These are phyloP conservation scores for Suhomyces faveliae DNA, from an alignment of 805 yeast species.

Conservation along the genomic window DNA sequence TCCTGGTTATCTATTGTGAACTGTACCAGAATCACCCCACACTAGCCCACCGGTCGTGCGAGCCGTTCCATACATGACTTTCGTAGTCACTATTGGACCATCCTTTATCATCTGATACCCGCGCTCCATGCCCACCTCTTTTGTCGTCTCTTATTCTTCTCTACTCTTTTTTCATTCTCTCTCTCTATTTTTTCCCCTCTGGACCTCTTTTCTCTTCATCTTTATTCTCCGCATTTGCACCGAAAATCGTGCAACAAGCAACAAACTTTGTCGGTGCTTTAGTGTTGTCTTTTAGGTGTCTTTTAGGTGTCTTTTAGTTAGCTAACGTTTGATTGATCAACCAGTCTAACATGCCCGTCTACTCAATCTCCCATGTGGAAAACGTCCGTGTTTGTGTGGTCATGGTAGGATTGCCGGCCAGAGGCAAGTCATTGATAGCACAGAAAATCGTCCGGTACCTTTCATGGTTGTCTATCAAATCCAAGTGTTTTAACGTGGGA, in stretches of 20 bases:
- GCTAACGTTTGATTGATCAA: too few species aligned
- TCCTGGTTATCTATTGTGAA: too few species aligned
- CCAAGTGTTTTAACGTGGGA: slow-evolving; percentile 89
- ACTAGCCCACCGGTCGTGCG: too few species aligned
- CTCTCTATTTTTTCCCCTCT: background rate
- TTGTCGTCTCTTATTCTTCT: background rate
- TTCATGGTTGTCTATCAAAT: slow-evolving; percentile 85
- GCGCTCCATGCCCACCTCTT: background rate
- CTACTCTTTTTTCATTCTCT: background rate
- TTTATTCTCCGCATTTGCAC: background rate
- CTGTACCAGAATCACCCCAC: too few species aligned
- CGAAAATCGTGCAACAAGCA: background rate
- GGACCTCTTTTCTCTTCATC: background rate
- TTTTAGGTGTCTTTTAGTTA: too few species aligned
- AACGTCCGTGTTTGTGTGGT: slow-evolving; percentile 80
- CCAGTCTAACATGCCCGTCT: slow-evolving; percentile 47
- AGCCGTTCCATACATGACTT: too few species aligned
- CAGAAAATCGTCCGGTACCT: slow-evolving; percentile 91
- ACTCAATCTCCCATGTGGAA: slow-evolving; percentile 58
- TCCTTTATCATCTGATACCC: too few species aligned
- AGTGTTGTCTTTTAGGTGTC: too few species aligned
- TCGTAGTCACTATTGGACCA: too few species aligned
- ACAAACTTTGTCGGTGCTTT: background rate
- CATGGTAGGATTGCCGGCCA: slow-evolving; percentile 84
- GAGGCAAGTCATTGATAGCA: slow-evolving; percentile 93